Base-by-base conservation (phyloP, 1,284 basidiomycete species). In the Amylostereum chailletii region DNA sequence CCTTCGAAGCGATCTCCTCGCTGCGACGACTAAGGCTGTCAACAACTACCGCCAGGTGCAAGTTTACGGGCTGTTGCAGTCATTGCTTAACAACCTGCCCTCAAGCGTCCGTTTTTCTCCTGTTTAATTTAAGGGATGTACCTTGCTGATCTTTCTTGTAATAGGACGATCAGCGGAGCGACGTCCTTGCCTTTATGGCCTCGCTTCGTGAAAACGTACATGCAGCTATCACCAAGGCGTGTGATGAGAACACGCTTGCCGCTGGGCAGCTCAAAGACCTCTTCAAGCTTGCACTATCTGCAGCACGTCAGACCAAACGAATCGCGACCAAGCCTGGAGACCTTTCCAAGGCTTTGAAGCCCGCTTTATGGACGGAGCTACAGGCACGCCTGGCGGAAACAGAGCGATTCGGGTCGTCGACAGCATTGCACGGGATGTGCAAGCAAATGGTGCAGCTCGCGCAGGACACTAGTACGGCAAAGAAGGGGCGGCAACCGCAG, bases 11-110 rank as follows among this genome's bases (percentile, higher is more conserved):
- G 74, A 79, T 53, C 64, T 94, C 19, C 58, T 88, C 40, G 71
- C 74, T 7, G 64, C 77, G 1, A 72, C 76, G 1, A 66, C 63
- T 32, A 76, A 76, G 52, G 79, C 85, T 2, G 75, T 86, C 53
- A 94, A 94, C 59, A 65, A 71, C 1, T 94, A 87, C 63, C 75
- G 91, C 48, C 81, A 79, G 62, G 74, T 72, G 51, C 92, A 95
- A 63, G 81, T 75, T 5, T 84, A 89, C 62, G 75, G 81, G 41
- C 74, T 97, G 39, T 63, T 95, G 10, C 79, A 87, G 50, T 65
- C 74, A 2, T 69, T 95, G 5, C 57, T 90, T 42, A 77, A 70
- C 47, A 81, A 84, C 53, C 65, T 84, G 11, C 70, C 77, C n/a
- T 63, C 65, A 3, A 63, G 77, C 46, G 77, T 83, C 55, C 60